Percentiles rank a stretch among this genome's conserved stretches.
Conservation (phyloP, 148 eudicot species). For the Chenopodium berlandieri region DNA sequence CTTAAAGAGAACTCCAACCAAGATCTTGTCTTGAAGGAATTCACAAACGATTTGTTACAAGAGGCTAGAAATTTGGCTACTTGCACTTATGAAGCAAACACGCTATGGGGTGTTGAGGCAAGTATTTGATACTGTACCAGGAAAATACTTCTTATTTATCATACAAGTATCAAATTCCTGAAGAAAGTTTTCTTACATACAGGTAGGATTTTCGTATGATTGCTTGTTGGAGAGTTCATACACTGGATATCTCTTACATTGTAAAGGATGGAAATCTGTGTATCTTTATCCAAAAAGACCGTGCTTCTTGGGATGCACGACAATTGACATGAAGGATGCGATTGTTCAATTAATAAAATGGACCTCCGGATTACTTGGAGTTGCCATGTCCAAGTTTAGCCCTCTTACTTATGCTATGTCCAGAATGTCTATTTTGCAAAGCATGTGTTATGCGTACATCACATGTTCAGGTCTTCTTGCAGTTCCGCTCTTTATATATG, state of each 20-base stretch:
- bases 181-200: background rate
- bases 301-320: conserved; percentile 33
- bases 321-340: conserved; percentile 35
- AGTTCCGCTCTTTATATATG: conserved; percentile 24
- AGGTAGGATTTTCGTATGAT: conserved; percentile 33
- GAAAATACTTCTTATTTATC: background rate
- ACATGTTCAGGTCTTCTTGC: conserved; percentile 14
- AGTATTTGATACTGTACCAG: conserved; percentile 18
- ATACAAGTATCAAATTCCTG: background rate
- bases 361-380: conserved; percentile 31
- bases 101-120: conserved; percentile 61
- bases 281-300: conserved; percentile 33
- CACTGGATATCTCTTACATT: conserved; percentile 28
- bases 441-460: conserved; percentile 28
- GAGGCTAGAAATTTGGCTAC: conserved; percentile 49
- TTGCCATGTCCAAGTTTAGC: conserved; percentile 30
- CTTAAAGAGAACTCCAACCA: conserved; percentile 9
- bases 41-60: conserved; percentile 23
- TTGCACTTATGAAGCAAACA: conserved; percentile 51
- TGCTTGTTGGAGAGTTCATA: conserved; percentile 34
- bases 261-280: conserved; percentile 34
- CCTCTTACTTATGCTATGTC: conserved; percentile 29
- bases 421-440: conserved; percentile 29
- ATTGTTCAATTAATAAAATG: conserved; percentile 32
- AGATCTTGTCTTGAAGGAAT: background rate